Percentiles rank a stretch among this genome's conserved stretches.
These are phyloP conservation scores for Moricandia moricandioides DNA, from an alignment of 345 rosid species.

Conservation along the genomic window DNA sequence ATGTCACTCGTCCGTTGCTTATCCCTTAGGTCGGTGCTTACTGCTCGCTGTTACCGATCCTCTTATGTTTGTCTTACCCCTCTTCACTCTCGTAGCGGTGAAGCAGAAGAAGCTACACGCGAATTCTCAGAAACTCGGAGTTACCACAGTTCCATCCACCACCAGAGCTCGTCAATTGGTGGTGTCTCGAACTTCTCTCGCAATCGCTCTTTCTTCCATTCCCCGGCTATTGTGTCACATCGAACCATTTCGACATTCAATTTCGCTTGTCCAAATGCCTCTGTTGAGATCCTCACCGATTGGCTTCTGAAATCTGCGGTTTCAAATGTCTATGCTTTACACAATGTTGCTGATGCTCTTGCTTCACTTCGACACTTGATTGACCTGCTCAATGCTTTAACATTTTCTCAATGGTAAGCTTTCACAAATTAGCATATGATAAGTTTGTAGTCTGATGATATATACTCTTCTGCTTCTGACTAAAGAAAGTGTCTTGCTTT, in stretches of 20 bases:
- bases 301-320: constrained; percentile 21
- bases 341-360: constrained; percentile 22
- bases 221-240: background rate
- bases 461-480: background rate
- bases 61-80: background rate
- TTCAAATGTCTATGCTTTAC: constrained; percentile 1
- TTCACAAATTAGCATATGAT: background rate
- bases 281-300: background rate
- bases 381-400: background rate
- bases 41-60: background rate
- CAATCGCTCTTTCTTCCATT: background rate
- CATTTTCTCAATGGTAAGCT: constrained; percentile 29
- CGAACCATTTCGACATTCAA: constrained; percentile 8
- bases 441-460: background rate
- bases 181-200: background rate
- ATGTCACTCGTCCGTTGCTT: constrained; percentile 20
- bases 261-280: background rate
- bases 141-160: constrained; percentile 15
- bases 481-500: background rate
- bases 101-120: background rate
- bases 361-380: constrained; percentile 4
- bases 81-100: background rate
- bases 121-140: background rate
- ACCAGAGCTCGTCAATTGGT: background rate
- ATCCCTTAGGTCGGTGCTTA: background rate